Percentiles rank a stretch among this genome's conserved stretches.
These are phyloP conservation scores for Striga asiatica DNA, from an alignment of 257 asterid genomes.

Conservation along the genomic window DNA sequence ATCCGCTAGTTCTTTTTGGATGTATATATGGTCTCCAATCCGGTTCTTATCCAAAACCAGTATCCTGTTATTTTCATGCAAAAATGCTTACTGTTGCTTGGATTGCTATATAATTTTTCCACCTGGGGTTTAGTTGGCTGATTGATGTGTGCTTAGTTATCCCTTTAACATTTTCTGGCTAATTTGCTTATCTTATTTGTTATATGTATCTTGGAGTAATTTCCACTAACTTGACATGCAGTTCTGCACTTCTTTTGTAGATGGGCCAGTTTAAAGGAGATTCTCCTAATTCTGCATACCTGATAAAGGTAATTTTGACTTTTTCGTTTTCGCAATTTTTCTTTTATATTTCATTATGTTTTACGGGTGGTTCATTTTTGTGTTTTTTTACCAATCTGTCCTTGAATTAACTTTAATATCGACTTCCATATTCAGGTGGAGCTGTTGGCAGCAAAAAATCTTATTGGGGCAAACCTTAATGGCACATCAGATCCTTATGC, in stretches of 20 bases:
- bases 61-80: not conserved
- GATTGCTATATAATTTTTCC: not conserved
- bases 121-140: conserved; percentile 1
- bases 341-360: conserved; percentile 1
- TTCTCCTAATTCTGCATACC: conserved; percentile 48
- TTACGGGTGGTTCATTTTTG: not conserved
- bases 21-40: not conserved
- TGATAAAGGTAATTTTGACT: conserved; percentile 49
- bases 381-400: not conserved
- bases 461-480: conserved; percentile 80
- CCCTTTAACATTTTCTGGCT: not conserved
- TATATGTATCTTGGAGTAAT: conserved; percentile 34
- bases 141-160: conserved; percentile 5
- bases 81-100: conserved; percentile 3
- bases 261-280: conserved; percentile 58
- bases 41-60: not conserved
- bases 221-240: conserved; percentile 75
- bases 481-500: conserved; percentile 98
- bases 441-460: conserved; percentile 88
- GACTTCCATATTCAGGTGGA: conserved; percentile 46
- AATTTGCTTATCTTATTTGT: conserved; percentile 10
- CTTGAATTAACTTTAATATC: conserved; percentile 14
- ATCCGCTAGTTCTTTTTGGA: not conserved
- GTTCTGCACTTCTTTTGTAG: conserved; percentile 89
- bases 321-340: not conserved